A percentile compares a stretch with the other conserved stretches of the same genome.
Evolutionary conservation across 495 filamentous ascomycete genomes (phyloP).

Genomic region (Amorphotheca resinae): DNA sequence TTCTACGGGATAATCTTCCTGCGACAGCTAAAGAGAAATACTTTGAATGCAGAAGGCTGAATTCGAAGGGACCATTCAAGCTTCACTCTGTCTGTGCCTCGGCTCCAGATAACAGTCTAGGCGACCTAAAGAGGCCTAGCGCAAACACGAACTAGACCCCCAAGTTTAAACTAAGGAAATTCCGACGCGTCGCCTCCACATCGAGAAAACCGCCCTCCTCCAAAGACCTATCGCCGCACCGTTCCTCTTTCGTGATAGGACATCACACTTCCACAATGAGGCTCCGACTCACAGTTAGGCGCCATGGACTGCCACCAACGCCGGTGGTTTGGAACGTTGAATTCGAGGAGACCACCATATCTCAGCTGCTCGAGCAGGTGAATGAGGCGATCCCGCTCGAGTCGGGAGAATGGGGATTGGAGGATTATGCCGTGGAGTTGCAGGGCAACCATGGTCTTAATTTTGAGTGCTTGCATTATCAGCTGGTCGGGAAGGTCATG

Average conservation of each 20-base stretch:
- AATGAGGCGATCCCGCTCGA: constrained; percentile 80
- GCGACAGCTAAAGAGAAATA: constrained; percentile 7
- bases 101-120: too few species aligned
- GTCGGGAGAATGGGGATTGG: constrained; percentile 70
- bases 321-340: constrained; percentile 61
- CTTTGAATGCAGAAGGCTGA: too few species aligned
- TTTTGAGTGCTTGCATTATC: constrained; percentile 87
- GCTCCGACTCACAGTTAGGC: constrained; percentile 68
- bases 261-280: constrained; percentile 42
- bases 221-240: too few species aligned
- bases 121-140: background rate
- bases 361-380: constrained; percentile 71
- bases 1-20: constrained; percentile 17
- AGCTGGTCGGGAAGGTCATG: constrained; percentile 53
- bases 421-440: constrained; percentile 86
- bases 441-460: constrained; percentile 37
- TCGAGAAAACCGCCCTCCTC: too few species aligned
- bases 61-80: too few species aligned
- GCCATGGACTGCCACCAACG: constrained; percentile 65
- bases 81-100: too few species aligned
- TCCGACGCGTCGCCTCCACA: too few species aligned
- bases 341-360: constrained; percentile 50
- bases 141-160: background rate
- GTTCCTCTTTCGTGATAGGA: too few species aligned
- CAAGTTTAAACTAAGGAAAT: too few species aligned